Percentiles rank a stretch among this genome's conserved stretches.
Evolutionary conservation across 129 eudicot genomes (phyloP).

Genomic region (Gnaphalium uliginosum): DNA sequence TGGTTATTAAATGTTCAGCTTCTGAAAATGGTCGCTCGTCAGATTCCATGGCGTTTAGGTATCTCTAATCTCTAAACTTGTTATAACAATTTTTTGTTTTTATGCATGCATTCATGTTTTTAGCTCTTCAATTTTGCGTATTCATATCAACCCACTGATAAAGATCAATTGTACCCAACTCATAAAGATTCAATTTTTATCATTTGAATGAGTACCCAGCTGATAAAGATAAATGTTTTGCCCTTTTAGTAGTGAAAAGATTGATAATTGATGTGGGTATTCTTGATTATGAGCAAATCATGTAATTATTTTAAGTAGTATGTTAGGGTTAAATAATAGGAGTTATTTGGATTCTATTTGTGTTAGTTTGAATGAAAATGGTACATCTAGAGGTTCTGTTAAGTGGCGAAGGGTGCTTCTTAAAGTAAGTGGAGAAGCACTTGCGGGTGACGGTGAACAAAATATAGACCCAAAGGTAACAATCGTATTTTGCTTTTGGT

Average conservation of each 20-base stretch:
- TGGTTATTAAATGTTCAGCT: conserved; percentile 57
- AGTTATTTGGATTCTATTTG: conserved; percentile 39
- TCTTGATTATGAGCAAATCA: conserved; percentile 5
- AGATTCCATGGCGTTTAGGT: conserved; percentile 62
- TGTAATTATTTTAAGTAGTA: background rate
- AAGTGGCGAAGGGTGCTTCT: conserved; percentile 96
- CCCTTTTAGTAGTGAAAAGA: background rate
- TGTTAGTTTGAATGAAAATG: conserved; percentile 56
- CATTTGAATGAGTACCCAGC: background rate
- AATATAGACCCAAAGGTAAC: conserved; percentile 93
- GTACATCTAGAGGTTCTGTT: conserved; percentile 38
- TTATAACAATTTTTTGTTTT: background rate
- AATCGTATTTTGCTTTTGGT: background rate
- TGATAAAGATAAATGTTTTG: background rate
- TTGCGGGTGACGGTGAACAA: conserved; percentile 82
- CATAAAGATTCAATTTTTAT: background rate
- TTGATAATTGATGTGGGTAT: conserved; percentile 23
- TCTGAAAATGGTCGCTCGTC: conserved; percentile 46
- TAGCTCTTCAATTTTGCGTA: conserved; percentile 16
- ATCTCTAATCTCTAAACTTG: conserved; percentile 13
- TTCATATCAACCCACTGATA: background rate
- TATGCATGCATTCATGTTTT: background rate
- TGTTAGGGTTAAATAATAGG: background rate
- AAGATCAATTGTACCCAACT: background rate
- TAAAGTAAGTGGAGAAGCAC: conserved; percentile 99